Base-by-base conservation (phyloP, 148 eudicot genomes). In the Camellia lanceoleosa region DNA sequence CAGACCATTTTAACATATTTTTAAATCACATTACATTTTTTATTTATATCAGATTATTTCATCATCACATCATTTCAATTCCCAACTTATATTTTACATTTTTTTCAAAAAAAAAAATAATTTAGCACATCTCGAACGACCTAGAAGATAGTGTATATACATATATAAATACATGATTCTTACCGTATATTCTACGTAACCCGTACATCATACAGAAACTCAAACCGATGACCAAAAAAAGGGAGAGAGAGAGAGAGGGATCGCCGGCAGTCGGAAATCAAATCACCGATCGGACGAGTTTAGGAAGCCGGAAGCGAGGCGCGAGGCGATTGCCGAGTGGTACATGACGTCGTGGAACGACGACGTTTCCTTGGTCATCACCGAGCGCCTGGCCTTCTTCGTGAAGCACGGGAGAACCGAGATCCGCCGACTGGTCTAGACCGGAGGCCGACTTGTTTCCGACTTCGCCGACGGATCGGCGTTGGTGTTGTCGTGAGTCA, bases 271-370 rank as follows among this genome's bases (percentile, higher is more conserved):
- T 11, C 61, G 61, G 12, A 41, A 16, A 5, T 49, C 5, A 49
- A 68, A 59, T 68, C 68, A 43, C 30, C 12, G 68, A 59, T 59
- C 79, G 41, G 75, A 80, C 23, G 55, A 74, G 56, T 74, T 43
- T 62, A 84, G 54, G 79, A 82, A 84, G 58, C 86, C 90, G 5
- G 88, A 86, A 18, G 90, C 90, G 19, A 88, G 85, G 46, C 88
- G 75, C 3, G 90, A 86, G 20, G 90, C 88, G 49, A 88, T 88
- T 13, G 88, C 85, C 0, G 90, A 88, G 82, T 87, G 90, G 68
- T 87, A 87, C 90, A 87, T 85, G 76, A 46, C 65, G 54, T 85
- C 90, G 68, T 87, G 88, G 44, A 75, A 81, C 77, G 86, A 61
- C 73, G 52, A 41, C 71, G 90, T 64, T 9, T 81, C 88, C 15